Base-by-base conservation (phyloP, 148 eudicot genomes). In the Spergularia marina region DNA sequence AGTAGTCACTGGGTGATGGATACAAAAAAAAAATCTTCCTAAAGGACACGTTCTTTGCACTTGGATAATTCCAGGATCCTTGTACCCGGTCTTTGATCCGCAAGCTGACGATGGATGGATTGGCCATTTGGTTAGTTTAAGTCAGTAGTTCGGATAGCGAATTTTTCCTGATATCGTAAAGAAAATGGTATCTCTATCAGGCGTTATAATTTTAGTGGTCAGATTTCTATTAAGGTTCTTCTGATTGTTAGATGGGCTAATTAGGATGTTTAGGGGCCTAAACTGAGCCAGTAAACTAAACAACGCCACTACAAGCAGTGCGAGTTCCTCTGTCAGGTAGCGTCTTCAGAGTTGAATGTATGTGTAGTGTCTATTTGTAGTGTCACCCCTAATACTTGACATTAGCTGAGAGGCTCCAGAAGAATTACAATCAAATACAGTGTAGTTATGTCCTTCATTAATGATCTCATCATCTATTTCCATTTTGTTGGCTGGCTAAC, bases 111-210 rank as follows among this genome's bases (percentile, higher is more conserved):
- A 44, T 44, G 49, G 49, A 44, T 44, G 49, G 10, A 44, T 6
- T 9, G 49, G 51, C 72, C 18, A 21, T 68, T 51, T 51, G 56
- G 57, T 68, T 68, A 52, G 25, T 52, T 68, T 68, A 12, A 57
- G 56, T 52, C 40, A 25, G 55, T 36, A 51, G 13, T 66, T 4
- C 34, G 25, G 23, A 66, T 66, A 44, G 53, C 9, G 21, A 16
- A 12, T 44, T 1, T 30, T 49, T 21, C 72, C 18, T 52, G 17
- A 52, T 68, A 52, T 52, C 57, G 20, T 21, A n/a, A 6, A 44
- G 8, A 44, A 44, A 6, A 44, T 44, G 49, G 8, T 41, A 4
- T 5, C 10, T 18, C 47, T n/a, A 67, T 20, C 55, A 20, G 30
- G 7, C 34, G 21, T 20, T 52, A 65, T 49, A 9, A 11, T 49